phyloP scores from a whole-genome alignment of 2,329 filamentous ascomycete species.

The Didymella keratinophila region DNA sequence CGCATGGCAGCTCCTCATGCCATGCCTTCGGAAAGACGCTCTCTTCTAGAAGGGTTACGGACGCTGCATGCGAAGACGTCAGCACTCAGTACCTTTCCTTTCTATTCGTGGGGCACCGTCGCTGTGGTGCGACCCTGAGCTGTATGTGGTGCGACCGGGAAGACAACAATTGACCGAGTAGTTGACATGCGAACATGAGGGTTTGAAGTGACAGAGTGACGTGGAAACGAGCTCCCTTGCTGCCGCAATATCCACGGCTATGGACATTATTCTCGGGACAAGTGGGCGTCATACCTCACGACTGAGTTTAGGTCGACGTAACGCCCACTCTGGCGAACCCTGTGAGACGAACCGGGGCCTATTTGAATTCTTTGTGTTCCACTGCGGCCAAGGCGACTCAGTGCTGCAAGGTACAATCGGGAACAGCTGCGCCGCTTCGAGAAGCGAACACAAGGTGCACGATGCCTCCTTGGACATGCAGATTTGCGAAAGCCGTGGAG shows the following conservation, averaged over 20 bases:
- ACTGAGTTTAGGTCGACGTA: slow-evolving; percentile 26
- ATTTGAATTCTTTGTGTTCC: slow-evolving; percentile 41
- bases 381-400: slow-evolving; percentile 35
- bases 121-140: slow-evolving; percentile 35
- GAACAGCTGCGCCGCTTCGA: slow-evolving; percentile 36
- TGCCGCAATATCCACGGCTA: neutral
- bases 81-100: slow-evolving; percentile 23
- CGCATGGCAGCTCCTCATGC: slow-evolving; percentile 43
- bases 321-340: slow-evolving; percentile 33
- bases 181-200: neutral
- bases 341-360: slow-evolving; percentile 35
- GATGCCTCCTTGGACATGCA: slow-evolving; percentile 45
- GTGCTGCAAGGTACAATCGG: slow-evolving; percentile 49
- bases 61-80: slow-evolving; percentile 41
- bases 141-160: slow-evolving; percentile 14
- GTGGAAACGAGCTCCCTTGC: slow-evolving; percentile 7
- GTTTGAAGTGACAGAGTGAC: neutral
- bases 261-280: slow-evolving; percentile 1
- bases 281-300: slow-evolving; percentile 14
- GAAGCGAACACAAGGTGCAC: slow-evolving; percentile 40
- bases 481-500: slow-evolving; percentile 36
- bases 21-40: slow-evolving; percentile 14
- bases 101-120: slow-evolving; percentile 23
- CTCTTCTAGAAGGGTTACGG: slow-evolving; percentile 45
- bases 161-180: slow-evolving; percentile 8